phyloP scores from a whole-genome alignment of 495 filamentous ascomycete genomes.

The Bombardia bombarda region DNA sequence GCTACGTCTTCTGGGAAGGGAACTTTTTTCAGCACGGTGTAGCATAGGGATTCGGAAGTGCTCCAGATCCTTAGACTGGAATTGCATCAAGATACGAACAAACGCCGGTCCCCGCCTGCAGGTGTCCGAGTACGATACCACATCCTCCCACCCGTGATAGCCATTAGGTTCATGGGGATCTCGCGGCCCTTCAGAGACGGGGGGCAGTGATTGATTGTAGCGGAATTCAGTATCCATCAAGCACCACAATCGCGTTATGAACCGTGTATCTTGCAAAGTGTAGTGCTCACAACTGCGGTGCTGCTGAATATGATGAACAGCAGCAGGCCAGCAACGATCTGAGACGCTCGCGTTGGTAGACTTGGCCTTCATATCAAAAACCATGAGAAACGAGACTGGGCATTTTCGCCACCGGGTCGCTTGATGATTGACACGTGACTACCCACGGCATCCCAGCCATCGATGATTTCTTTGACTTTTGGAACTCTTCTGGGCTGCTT shows the following conservation, averaged over 20 bases:
- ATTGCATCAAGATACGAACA: slow-evolving; percentile 26
- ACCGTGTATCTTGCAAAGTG: background rate
- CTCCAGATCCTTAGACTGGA: slow-evolving; percentile 31
- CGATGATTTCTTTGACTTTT: too few species aligned
- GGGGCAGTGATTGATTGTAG: background rate
- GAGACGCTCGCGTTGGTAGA: background rate
- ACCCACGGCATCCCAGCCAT: too few species aligned
- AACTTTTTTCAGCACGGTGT: slow-evolving; percentile 24
- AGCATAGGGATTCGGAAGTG: slow-evolving; percentile 31
- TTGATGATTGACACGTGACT: too few species aligned
- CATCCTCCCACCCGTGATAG: background rate
- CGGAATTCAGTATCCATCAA: slow-evolving; percentile 1
- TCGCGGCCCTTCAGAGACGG: background rate
- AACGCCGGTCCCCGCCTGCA: slow-evolving; percentile 6
- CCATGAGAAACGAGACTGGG: too few species aligned
- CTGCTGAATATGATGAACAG: too few species aligned
- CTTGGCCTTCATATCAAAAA: too few species aligned
- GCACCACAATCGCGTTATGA: background rate
- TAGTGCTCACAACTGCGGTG: too few species aligned
- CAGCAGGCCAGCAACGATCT: too few species aligned
- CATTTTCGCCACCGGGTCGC: too few species aligned
- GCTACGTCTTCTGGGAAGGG: slow-evolving; percentile 22
- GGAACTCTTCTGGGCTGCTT: too few species aligned
- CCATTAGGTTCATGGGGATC: background rate
- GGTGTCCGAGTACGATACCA: slow-evolving; percentile 14